Evolutionary conservation across 2,329 filamentous ascomycete species (phyloP).

Genomic region (Microascus cirrosus): DNA sequence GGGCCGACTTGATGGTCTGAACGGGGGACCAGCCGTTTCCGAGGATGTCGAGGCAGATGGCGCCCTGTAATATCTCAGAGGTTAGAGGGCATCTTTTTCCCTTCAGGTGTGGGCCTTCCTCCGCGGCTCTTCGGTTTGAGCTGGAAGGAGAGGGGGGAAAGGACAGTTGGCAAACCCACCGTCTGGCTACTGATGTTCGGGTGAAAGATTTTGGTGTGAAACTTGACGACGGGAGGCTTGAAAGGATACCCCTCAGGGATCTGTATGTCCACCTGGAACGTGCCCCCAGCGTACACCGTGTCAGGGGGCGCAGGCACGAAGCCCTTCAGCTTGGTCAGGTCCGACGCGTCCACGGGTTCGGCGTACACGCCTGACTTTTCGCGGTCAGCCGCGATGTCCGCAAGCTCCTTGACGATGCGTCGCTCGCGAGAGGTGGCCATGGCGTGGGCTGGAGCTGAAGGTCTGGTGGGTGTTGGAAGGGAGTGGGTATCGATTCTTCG

Average conservation of each 20-base stretch:
- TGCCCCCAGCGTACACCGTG: slow-evolving; percentile 84
- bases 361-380: slow-evolving; percentile 66
- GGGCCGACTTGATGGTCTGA: slow-evolving; percentile 87
- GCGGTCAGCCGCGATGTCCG: slow-evolving; percentile 61
- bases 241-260: slow-evolving; percentile 90
- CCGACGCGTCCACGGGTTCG: slow-evolving; percentile 50
- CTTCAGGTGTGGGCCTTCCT: too few species aligned
- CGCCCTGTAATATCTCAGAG: slow-evolving; percentile 51
- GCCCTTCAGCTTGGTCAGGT: slow-evolving; percentile 74
- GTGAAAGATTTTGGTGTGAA: slow-evolving; percentile 92
- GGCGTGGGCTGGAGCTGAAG: slow-evolving; percentile 5
- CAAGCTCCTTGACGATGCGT: slow-evolving; percentile 64
- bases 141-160: not conserved
- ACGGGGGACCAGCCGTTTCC: slow-evolving; percentile 89
- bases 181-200: slow-evolving; percentile 93
- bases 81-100: not conserved
- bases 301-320: slow-evolving; percentile 80
- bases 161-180: slow-evolving; percentile 37
- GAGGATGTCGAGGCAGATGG: slow-evolving; percentile 92
- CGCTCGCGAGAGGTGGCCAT: slow-evolving; percentile 43
- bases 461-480: not conserved
- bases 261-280: slow-evolving; percentile 70
- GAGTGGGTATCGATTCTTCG: too few species aligned
- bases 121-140: not conserved
- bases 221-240: slow-evolving; percentile 81